Base-by-base conservation (phyloP, 352 stramenopile genomes). In the Phytophthora aleatoria region DNA sequence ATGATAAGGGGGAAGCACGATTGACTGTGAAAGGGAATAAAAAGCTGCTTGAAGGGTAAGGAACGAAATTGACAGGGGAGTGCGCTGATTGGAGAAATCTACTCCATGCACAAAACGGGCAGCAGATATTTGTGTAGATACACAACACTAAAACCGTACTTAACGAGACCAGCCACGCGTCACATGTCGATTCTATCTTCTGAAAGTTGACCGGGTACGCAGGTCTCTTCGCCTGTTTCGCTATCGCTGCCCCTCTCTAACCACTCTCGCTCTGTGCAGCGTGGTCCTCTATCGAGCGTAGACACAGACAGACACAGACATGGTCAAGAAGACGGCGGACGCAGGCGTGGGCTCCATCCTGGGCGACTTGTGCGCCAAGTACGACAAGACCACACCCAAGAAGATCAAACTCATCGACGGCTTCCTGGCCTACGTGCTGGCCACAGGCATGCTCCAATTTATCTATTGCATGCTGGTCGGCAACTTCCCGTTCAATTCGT, bases 401-500 rank as follows among this genome's bases (percentile, higher is more conserved):
- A 94, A 95, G 81, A 83, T 95, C 68, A 92, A 95, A 76, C 77
- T 97, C 41, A 92, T 97, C 64, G 90, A 97, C 73, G 84, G 87
- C 50, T 97, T 97, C 69, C 85, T 97, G 16, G 87, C 81, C 56
- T 97, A 96, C 73, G 86, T 96, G 52, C 69, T 96, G 56, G 76
- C 80, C 27, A 97, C 90, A 52, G 90, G 89, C 54, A 78, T 94
- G 50, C 85, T 95, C 57, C 89, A 97, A 81, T 96, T 97, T 84
- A 78, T 96, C 69, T 97, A 97, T 86, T 97, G 89, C 75, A 51
- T 80, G 57, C 73, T 97, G 45, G 90, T 97, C 12, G 90, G 90
- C 53, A 96, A 75, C 33, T 97, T 97, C 75, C 90, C 90, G 26
- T 97, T 97, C 79, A 97, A 97, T 74, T 97, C 90, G 66, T 97